Percentiles rank a stretch among this genome's conserved stretches.
These are phyloP conservation scores for Vigna hirtella DNA, from an alignment of 306 rosid species.

Conservation along the genomic window DNA sequence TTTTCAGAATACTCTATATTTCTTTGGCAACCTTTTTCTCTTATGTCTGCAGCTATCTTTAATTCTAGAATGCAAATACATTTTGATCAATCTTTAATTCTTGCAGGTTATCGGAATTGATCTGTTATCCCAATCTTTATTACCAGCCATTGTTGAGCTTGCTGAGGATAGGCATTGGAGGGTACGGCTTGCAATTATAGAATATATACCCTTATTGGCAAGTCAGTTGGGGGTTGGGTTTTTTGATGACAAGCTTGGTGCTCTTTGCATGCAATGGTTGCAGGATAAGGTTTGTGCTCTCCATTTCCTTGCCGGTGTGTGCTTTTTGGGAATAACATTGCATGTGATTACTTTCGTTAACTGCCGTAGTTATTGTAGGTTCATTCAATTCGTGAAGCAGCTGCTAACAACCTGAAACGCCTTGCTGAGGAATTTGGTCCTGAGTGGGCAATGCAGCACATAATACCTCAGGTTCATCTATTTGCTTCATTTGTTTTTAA, in stretches of 20 bases:
- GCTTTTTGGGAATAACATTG: conserved; percentile 22
- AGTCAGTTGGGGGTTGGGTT: conserved; percentile 97
- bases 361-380: conserved; percentile 54
- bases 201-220: conserved; percentile 93
- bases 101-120: conserved; percentile 96
- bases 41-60: conserved; percentile 3
- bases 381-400: conserved; percentile 98
- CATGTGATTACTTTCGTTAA: conserved; percentile 33
- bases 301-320: conserved; percentile 25
- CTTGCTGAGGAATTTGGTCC: conserved; percentile 99
- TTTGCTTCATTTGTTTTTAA: conserved; percentile 38
- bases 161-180: conserved; percentile 99
- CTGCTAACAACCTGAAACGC: conserved; percentile 96
- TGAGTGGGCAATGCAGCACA: conserved; percentile 99
- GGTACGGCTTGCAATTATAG: conserved; percentile 97
- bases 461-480: conserved; percentile 83
- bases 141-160: conserved; percentile 99
- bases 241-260: conserved; percentile 95
- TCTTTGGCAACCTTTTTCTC: conserved; percentile 20
- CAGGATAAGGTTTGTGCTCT: conserved; percentile 84
- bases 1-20: conserved; percentile 8
- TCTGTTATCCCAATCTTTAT: conserved; percentile 88
- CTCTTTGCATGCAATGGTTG: conserved; percentile 99
- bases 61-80: conserved; percentile 20
- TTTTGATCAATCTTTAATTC: conserved; percentile 31